Base-by-base conservation (phyloP, 805 yeast species). In the Ascoidea rubescens region DNA sequence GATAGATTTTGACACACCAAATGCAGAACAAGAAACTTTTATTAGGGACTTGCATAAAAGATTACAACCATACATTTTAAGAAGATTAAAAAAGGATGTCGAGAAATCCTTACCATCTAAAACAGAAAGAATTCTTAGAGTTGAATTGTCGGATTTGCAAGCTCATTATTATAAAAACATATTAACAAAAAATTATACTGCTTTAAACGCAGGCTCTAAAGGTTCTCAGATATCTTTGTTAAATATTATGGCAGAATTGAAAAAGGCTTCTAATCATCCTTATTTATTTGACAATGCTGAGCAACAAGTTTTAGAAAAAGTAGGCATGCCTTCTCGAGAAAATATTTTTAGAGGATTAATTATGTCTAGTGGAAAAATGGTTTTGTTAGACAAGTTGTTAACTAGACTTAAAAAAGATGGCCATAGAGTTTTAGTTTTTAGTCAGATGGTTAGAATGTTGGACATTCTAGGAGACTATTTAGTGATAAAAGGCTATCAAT, bases 341-440 rank as follows among this genome's bases (percentile, higher is more conserved):
- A 87, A 81, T 58, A 75, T 85, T 21, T 68, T 93, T 46, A 80
- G 89, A 63, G 99, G 99, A 14, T 71, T 93, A 72, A 87, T 93
- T 57, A 93, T 93, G 99, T 87, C 95, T 16, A 87, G 96, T 5
- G 99, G 99, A 60, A 93, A 93, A 64, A 93, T 93, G 99, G 99
- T 93, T 5, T 73, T 93, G 49, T 71, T 93, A 50, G 99, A 93
- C 68, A 90, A 93, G 65, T 71, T 93, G 45, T 74, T 93, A 55
- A 84, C 87, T 4, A 75, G 96, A 56, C 73, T 93, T 62, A 79
- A 81, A 56, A 84, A 86, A 63, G 99, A 93, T 67, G 98, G 98
- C 3, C 99, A 93, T 64, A 75, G 99, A 57, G 99, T 93, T 4
- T 73, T 93, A 53, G 90, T 93, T 55, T 93, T 93, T 67, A 83